A percentile compares a stretch with the other conserved stretches of the same genome.
phyloP scores from a whole-genome alignment of 331 rosid species.

The Erythrophleum ivorense region DNA sequence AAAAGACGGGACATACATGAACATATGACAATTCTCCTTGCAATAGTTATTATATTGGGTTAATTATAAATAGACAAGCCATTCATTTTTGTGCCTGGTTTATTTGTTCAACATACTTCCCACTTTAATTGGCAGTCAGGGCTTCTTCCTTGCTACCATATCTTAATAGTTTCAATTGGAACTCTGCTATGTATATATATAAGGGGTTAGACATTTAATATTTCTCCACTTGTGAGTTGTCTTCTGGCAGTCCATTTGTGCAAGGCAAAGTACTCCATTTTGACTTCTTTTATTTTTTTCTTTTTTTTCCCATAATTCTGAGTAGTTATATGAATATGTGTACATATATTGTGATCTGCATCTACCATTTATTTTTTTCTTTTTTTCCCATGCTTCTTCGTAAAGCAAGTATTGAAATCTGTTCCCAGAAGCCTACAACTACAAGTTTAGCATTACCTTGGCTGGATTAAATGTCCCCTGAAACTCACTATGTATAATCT shows the following conservation, averaged over 20 bases:
- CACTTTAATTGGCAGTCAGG: background rate
- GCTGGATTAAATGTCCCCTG: background rate
- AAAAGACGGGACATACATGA: background rate
- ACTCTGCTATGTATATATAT: background rate
- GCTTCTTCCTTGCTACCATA: background rate
- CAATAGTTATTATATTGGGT: background rate
- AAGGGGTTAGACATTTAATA: background rate
- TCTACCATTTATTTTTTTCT: no score
- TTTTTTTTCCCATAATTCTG: no score
- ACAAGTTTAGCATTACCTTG: background rate
- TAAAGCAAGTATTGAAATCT: constrained; percentile 17
- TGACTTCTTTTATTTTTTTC: no score
- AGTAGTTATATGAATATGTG: no score
- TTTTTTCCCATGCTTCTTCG: background rate
- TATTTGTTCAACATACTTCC: background rate
- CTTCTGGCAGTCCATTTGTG: background rate
- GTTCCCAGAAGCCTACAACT: background rate
- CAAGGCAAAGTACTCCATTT: background rate
- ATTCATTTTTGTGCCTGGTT: background rate
- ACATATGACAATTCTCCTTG: constrained; percentile 8
- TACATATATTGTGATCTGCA: background rate
- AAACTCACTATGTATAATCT: background rate
- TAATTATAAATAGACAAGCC: constrained; percentile 9
- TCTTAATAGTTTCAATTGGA: background rate
- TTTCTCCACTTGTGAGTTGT: background rate